Conservation (phyloP, 2,329 filamentous ascomycete genomes). For the Venturiaceae sp. region DNA sequence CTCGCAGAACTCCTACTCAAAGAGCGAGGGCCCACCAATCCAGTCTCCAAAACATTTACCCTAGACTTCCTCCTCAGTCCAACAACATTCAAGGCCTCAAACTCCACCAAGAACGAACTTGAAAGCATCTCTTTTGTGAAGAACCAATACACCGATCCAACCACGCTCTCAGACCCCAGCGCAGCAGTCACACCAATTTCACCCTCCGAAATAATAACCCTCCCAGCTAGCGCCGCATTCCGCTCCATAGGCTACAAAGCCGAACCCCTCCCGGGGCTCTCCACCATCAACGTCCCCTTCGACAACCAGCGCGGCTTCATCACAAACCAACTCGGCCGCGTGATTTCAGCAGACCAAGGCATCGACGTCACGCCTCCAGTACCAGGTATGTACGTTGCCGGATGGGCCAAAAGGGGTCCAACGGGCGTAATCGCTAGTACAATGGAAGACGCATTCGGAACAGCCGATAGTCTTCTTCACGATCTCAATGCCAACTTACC, state of each 20-base stretch:
- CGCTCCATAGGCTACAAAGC: conserved; percentile 94
- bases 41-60: conserved; percentile 63
- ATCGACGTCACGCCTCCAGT: conserved; percentile 20
- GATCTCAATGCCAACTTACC: conserved; percentile 54
- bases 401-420: conserved; percentile 92
- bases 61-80: conserved; percentile 81
- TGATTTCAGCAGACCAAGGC: conserved; percentile 14
- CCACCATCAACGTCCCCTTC: conserved; percentile 67
- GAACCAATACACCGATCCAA: conserved; percentile 23
- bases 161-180: conserved; percentile 40
- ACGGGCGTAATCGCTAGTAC: conserved; percentile 94
- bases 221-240: conserved; percentile 69
- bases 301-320: conserved; percentile 66
- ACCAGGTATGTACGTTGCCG: conserved; percentile 80
- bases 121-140: conserved; percentile 59
- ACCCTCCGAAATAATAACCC: conserved; percentile 35
- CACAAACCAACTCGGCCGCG: conserved; percentile 43
- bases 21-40: conserved; percentile 47
- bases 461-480: conserved; percentile 70
- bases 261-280: conserved; percentile 63
- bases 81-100: conserved; percentile 49
- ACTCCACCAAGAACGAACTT: conserved; percentile 39
- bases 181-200: conserved; percentile 37
- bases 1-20: conserved; percentile 75
- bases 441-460: conserved; percentile 88